phyloP scores from a whole-genome alignment of 176 grass and related monocot species.

The Oryza nivara region DNA sequence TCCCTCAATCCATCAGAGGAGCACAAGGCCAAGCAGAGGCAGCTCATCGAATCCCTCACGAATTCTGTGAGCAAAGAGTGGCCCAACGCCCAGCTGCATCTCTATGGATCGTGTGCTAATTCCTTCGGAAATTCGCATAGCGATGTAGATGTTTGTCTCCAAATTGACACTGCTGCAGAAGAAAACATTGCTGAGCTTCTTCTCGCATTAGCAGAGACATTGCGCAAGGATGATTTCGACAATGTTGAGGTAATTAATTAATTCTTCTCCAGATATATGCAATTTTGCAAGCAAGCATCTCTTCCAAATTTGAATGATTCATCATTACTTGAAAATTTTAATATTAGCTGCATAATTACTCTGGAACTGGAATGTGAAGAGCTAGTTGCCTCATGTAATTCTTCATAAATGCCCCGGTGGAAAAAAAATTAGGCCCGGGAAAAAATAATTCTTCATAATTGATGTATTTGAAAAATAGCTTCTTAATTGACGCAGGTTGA shows the following conservation, averaged over 20 bases:
- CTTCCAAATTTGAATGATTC: neutral
- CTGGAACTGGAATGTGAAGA: neutral
- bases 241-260: slow-evolving; percentile 54
- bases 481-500: neutral
- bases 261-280: neutral
- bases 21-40: slow-evolving; percentile 48
- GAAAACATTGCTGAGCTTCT: slow-evolving; percentile 25
- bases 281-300: neutral
- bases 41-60: slow-evolving; percentile 39
- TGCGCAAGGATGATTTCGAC: slow-evolving; percentile 37
- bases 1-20: slow-evolving; percentile 51
- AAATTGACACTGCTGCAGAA: slow-evolving; percentile 26
- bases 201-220: slow-evolving; percentile 46
- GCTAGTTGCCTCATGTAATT: neutral
- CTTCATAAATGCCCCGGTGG: neutral
- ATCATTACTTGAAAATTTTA: neutral
- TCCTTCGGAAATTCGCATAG: slow-evolving; percentile 56
- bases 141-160: slow-evolving; percentile 62
- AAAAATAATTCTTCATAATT: neutral
- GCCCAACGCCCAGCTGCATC: slow-evolving; percentile 56
- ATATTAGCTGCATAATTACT: neutral
- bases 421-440: too few relatives aligned
- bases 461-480: neutral
- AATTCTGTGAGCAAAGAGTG: slow-evolving; percentile 53
- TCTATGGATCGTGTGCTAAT: slow-evolving; percentile 73